Evolutionary conservation across 2,329 filamentous ascomycete species (phyloP), one percentile per base, ranked within the genome.

Genomic region (Pseudogymnoascus destructans): DNA sequence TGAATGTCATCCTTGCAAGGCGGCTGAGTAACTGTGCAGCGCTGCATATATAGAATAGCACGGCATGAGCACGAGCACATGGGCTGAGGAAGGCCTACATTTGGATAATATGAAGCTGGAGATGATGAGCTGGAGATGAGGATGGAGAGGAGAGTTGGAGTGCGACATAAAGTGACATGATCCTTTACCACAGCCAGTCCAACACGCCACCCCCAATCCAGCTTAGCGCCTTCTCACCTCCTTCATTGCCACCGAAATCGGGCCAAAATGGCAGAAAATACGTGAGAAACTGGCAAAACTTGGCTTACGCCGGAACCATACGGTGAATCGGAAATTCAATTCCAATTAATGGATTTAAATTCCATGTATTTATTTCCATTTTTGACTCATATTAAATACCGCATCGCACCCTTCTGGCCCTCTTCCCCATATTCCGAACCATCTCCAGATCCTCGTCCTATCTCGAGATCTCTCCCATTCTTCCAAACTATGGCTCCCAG

Each of bases 321-420:
- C 42, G 42, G 42, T 49, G 42, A 49, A 27, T n/a, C n/a, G 23
- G 42, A 15, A 49, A 15, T 15, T 15, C 42, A 49, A 49, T 49
- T 49, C 42, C 42, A 49, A 49, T 49, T 49, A 49, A 49, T 15
- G 42, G 17, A 17, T 49, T 49, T 27, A 49, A 25, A 15, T 49
- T 42, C 42, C 1, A 27, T 49, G 42, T 49, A 49, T 49, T 27
- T 49, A 49, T 49, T 49, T 19, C n/a, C 13, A 11, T 15, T 49
- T 49, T 49, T 49, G 42, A 49, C 42, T 49, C 42, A 49, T 49
- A 15, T 49, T 49, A 49, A 49, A 49, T 49, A 49, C 42, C 42
- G 42, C 42, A 49, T 27, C 42, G 23, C 42, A 17, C 23, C 42
- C 42, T 17, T 27, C 23, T 15, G 42, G 42, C 17, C n/a, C 42